Conservation (phyloP, 768 basidiomycete species). For the Tylopilus subfusipes region DNA sequence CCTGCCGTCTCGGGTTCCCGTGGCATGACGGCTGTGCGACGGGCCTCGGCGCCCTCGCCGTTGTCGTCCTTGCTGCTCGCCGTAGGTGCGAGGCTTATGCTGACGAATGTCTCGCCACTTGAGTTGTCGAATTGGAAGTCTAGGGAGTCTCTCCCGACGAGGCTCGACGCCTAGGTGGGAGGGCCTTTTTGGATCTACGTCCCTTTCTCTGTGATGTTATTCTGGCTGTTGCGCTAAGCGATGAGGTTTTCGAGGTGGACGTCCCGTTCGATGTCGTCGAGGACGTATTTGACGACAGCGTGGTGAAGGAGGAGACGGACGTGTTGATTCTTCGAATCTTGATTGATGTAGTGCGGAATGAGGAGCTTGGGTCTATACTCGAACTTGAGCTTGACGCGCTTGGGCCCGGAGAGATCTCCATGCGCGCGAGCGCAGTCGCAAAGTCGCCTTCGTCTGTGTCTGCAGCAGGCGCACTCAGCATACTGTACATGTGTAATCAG, state of each 20-base stretch:
- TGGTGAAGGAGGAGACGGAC: conserved; percentile 52
- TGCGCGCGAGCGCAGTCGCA: conserved; percentile 42
- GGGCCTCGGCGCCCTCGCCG: no score
- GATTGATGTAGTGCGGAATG: conserved; percentile 31
- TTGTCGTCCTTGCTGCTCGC: no score
- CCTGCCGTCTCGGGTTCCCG: no score
- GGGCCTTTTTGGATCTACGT: conserved; percentile 78
- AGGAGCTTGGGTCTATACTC: neutral
- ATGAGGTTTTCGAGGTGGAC: conserved; percentile 63
- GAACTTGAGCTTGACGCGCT: conserved; percentile 2
- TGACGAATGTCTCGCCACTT: no score
- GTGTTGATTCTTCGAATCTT: conserved; percentile 52
- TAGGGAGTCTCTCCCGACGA: no score
- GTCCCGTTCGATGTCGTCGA: conserved; percentile 65
- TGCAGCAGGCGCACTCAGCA: conserved; percentile 1
- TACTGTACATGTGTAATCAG: no score
- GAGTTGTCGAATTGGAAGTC: no score
- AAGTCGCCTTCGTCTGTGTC: no score
- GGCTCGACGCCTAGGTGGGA: no score
- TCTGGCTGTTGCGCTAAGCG: conserved; percentile 56
- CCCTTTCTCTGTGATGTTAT: conserved; percentile 56
- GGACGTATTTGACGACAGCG: conserved; percentile 68
- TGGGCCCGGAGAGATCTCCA: conserved; percentile 32
- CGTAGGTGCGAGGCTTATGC: no score
- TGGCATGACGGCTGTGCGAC: no score